Percentiles rank a stretch among this genome's conserved stretches.
These are phyloP conservation scores for Colletotrichum sansevieriae DNA, from an alignment of 2,329 filamentous ascomycete genomes.

Conservation along the genomic window DNA sequence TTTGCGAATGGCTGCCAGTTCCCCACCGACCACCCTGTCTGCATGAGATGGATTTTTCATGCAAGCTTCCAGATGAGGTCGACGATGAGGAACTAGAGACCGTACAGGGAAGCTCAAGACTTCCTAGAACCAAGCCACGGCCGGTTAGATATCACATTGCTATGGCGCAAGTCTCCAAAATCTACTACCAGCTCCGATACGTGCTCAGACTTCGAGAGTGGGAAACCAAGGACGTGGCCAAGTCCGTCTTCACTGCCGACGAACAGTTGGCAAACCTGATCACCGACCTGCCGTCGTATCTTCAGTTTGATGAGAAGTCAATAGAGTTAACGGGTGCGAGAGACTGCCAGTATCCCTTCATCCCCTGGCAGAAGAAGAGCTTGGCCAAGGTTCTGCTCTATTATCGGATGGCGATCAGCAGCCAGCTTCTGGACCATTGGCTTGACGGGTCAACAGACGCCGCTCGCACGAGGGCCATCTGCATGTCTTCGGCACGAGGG, in stretches of 20 bases:
- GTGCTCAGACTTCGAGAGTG: neutral
- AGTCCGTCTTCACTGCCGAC: neutral
- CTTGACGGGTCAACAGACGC: neutral
- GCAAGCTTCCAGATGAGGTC: neutral
- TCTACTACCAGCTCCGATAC: neutral
- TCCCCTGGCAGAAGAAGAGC: conserved; percentile 4
- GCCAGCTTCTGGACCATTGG: conserved; percentile 8
- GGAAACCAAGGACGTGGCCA: neutral
- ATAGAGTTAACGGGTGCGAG: neutral
- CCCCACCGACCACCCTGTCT: neutral
- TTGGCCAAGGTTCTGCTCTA: conserved; percentile 7
- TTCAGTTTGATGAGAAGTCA: neutral
- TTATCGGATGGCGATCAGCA: conserved; percentile 9
- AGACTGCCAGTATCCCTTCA: conserved; percentile 2
- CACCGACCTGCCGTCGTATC: neutral
- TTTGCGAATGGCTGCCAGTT: neutral
- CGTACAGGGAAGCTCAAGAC: neutral
- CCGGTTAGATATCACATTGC: conserved; percentile 4
- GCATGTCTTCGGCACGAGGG: conserved; percentile 1
- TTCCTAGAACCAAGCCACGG: neutral
- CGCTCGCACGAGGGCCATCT: conserved; percentile 3
- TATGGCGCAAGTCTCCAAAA: neutral
- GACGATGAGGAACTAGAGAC: neutral
- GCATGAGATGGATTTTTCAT: neutral
- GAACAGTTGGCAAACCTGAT: conserved; percentile 12